phyloP scores from a whole-genome alignment of 805 yeast genomes.

The Lipomyces yamanashiensis region DNA sequence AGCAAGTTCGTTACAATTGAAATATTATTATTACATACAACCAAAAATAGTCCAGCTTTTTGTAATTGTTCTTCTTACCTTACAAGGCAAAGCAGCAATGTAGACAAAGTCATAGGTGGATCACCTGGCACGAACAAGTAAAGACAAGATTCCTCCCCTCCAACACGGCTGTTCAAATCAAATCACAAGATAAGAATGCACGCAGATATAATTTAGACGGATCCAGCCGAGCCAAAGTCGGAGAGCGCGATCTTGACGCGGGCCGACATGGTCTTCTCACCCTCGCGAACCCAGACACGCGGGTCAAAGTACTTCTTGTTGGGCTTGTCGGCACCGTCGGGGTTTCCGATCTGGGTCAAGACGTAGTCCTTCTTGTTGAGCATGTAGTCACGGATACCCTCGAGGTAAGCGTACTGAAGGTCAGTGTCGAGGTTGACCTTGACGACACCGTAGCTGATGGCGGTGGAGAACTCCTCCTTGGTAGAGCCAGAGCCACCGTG shows the following conservation, averaged over 20 bases:
- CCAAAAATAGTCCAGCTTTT: neutral
- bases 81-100: neutral
- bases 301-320: slow-evolving; percentile 99
- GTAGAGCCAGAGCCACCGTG: slow-evolving; percentile 99
- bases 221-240: slow-evolving; percentile 62
- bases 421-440: slow-evolving; percentile 99
- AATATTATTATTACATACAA: slow-evolving; percentile 1
- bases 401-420: slow-evolving; percentile 96
- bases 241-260: slow-evolving; percentile 84
- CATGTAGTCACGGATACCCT: slow-evolving; percentile 97
- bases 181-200: neutral
- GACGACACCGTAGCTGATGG: slow-evolving; percentile 91
- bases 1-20: too few relatives aligned
- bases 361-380: slow-evolving; percentile 95
- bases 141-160: neutral
- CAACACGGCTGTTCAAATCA: neutral
- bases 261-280: slow-evolving; percentile 95
- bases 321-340: slow-evolving; percentile 98
- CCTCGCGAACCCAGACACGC: slow-evolving; percentile 99
- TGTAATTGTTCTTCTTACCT: neutral
- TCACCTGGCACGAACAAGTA: neutral
- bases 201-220: slow-evolving; percentile 18
- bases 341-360: slow-evolving; percentile 91
- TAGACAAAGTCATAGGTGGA: neutral
- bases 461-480: slow-evolving; percentile 87